Conservation (phyloP, 2,329 filamentous ascomycete genomes). For the Aureobasidium sp. region DNA sequence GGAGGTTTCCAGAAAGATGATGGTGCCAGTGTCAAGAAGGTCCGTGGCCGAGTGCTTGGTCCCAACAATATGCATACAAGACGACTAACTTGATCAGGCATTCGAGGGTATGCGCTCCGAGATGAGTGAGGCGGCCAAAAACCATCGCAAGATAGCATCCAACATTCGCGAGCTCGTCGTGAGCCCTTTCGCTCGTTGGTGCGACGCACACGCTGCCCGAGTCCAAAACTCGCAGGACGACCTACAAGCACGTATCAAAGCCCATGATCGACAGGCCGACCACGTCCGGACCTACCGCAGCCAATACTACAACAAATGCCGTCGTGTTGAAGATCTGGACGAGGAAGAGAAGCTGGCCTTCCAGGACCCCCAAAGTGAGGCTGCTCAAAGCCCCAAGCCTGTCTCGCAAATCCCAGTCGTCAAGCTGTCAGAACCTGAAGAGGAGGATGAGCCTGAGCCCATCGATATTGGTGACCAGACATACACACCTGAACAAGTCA, state of each 20-base stretch:
- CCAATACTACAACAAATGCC: constrained; percentile 98
- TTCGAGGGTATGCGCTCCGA: constrained; percentile 89
- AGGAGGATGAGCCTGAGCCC: constrained; percentile 65
- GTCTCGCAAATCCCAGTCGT: constrained; percentile 59
- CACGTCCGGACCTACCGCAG: constrained; percentile 86
- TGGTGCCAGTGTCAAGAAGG: constrained; percentile 92
- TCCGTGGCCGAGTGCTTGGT: constrained; percentile 35
- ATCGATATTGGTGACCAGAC: constrained; percentile 86
- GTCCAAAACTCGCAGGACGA: constrained; percentile 94
- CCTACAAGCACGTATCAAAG: constrained; percentile 81
- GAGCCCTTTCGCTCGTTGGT: constrained; percentile 90
- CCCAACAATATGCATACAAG: neutral
- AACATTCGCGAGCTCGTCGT: constrained; percentile 96
- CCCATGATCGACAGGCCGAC: constrained; percentile 87
- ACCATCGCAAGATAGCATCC: constrained; percentile 90
- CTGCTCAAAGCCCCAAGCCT: constrained; percentile 43
- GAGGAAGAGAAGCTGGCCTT: constrained; percentile 99
- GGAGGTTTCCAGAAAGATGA: constrained; percentile 88
- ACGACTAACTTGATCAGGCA: constrained; percentile 49
- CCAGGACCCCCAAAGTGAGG: constrained; percentile 63
- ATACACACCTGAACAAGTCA: constrained; percentile 78
- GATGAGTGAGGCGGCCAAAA: constrained; percentile 85
- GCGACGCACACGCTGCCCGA: constrained; percentile 84
- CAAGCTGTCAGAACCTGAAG: constrained; percentile 64
- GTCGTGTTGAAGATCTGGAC: constrained; percentile 89